These are phyloP conservation scores for Leccinum broughii DNA, from an alignment of 768 basidiomycete genomes.

Conservation along the genomic window DNA sequence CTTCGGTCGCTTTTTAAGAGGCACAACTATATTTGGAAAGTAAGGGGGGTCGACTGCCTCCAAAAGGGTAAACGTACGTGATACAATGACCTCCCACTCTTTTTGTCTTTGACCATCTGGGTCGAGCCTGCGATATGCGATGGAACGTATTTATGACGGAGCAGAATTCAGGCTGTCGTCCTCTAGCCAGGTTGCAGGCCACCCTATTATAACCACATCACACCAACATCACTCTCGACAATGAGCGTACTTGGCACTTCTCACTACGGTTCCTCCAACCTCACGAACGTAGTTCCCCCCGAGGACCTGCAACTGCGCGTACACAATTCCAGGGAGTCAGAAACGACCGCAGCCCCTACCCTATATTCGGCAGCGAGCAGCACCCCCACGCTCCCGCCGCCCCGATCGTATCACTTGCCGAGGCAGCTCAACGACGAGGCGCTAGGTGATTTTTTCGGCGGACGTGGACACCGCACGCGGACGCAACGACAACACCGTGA, in stretches of 20 bases:
- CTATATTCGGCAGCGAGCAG: constrained; percentile 16
- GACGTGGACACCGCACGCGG: constrained; percentile 26
- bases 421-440: constrained; percentile 33
- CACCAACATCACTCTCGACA: not conserved
- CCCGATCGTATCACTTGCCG: constrained; percentile 22
- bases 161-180: not conserved
- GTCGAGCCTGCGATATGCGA: constrained; percentile 7
- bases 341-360: constrained; percentile 16
- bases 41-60: constrained; percentile 8
- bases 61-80: not conserved
- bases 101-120: constrained; percentile 34
- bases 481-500: constrained; percentile 5
- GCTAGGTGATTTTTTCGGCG: constrained; percentile 34
- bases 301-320: constrained; percentile 23
- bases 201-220: constrained; percentile 8
- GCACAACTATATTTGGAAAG: constrained; percentile 7
- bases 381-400: constrained; percentile 23
- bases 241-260: constrained; percentile 19
- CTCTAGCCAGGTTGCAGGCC: constrained; percentile 14
- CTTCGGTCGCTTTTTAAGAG: not conserved
- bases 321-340: constrained; percentile 28
- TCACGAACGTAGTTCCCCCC: constrained; percentile 10
- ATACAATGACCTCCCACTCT: constrained; percentile 12
- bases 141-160: constrained; percentile 28
- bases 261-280: constrained; percentile 1